A percentile compares a stretch with the other conserved stretches of the same genome.
Conservation (phyloP, 2,329 filamentous ascomycete genomes). For the Fusarium sublunatum region DNA sequence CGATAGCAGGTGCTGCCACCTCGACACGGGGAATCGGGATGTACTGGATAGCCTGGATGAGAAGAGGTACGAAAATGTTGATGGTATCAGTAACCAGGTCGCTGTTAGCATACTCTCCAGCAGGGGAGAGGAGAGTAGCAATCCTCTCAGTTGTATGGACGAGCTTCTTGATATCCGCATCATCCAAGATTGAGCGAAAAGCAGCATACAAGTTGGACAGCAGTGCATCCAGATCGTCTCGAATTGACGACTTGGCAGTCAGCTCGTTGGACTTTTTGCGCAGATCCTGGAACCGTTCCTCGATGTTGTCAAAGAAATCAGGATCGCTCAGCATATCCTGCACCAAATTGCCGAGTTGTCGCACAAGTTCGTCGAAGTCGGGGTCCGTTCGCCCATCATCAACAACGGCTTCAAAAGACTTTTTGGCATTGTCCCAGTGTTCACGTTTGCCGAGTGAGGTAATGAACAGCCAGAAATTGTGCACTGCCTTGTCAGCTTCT, state of each 20-base stretch:
- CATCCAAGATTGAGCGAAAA: conserved; percentile 74
- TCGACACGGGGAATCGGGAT: conserved; percentile 93
- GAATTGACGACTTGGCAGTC: conserved; percentile 73
- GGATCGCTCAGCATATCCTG: conserved; percentile 88
- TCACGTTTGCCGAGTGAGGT: conserved; percentile 80
- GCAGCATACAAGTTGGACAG: conserved; percentile 76
- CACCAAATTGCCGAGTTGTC: conserved; percentile 77
- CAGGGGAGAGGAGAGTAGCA: conserved; percentile 74
- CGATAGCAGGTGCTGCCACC: conserved; percentile 82
- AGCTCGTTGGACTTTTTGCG: conserved; percentile 70
- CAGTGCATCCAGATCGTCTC: conserved; percentile 78
- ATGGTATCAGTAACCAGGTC: conserved; percentile 80
- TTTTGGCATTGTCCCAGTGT: conserved; percentile 81
- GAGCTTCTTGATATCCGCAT: conserved; percentile 78
- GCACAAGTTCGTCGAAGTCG: conserved; percentile 82
- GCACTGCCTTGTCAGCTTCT: conserved; percentile 78
- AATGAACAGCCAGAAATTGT: conserved; percentile 83
- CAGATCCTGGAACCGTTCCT: conserved; percentile 64
- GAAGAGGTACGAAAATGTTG: conserved; percentile 82
- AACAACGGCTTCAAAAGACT: conserved; percentile 75
- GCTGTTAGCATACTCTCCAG: conserved; percentile 71
- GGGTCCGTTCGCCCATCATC: conserved; percentile 81
- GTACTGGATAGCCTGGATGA: conserved; percentile 83
- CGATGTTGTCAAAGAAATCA: conserved; percentile 81
- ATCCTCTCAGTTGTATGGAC: conserved; percentile 75